phyloP scores from a whole-genome alignment of 164 flowering plant species.

The Saururus chinensis region DNA sequence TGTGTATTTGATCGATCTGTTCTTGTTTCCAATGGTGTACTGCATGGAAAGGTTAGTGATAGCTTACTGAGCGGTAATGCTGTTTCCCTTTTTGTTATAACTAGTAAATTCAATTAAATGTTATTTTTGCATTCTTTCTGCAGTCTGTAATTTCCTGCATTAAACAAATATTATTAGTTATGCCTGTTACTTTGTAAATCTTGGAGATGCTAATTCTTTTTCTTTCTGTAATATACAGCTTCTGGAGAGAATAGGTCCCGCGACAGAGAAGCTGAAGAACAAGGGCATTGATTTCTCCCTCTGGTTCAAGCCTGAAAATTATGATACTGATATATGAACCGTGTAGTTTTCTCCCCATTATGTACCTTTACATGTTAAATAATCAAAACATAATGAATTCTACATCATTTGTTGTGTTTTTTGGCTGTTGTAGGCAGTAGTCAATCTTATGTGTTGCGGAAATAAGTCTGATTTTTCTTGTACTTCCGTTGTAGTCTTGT shows the following conservation, averaged over 20 bases:
- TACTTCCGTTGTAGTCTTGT: no score
- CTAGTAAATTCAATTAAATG: no score
- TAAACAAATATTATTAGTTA: no score
- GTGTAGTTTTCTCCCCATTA: background rate
- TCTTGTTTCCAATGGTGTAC: conserved; percentile 71
- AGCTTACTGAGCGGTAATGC: background rate
- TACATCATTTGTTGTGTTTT: no score
- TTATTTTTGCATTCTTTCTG: no score
- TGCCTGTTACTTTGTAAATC: background rate
- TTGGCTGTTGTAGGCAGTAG: background rate
- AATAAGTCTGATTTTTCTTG: background rate
- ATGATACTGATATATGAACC: conserved; percentile 50
- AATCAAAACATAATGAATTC: no score
- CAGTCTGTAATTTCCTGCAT: no score
- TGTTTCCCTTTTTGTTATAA: background rate
- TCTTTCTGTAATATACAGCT: conserved; percentile 39
- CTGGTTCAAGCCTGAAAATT: conserved; percentile 90
- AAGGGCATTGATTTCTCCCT: conserved; percentile 68
- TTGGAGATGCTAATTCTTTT: background rate
- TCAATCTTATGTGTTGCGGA: background rate
- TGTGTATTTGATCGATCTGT: conserved; percentile 89
- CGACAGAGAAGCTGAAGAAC: conserved; percentile 70
- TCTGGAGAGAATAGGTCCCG: conserved; percentile 66
- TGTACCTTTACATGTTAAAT: background rate
- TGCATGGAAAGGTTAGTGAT: conserved; percentile 72